These are phyloP conservation scores for Avena atlantica DNA, from an alignment of 176 grass and related monocot genomes.

Conservation along the genomic window DNA sequence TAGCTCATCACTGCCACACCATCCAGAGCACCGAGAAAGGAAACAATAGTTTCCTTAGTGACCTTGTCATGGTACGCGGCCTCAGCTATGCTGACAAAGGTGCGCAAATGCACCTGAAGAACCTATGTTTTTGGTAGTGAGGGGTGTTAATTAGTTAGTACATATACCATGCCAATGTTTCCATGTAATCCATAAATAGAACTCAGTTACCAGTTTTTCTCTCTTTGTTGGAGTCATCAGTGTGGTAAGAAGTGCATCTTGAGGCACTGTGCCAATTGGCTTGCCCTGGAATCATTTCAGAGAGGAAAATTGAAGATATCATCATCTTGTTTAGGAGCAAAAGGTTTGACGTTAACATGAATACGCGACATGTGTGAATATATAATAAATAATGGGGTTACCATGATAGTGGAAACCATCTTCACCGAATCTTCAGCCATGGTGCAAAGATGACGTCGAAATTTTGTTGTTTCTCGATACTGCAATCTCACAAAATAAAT, in stretches of 20 bases:
- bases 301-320: not conserved
- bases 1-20: constrained; percentile 1
- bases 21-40: not conserved
- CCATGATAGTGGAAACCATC: constrained; percentile 15
- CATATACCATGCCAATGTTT: not conserved
- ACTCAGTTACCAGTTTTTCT: not conserved
- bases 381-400: not conserved
- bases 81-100: constrained; percentile 5
- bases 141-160: not conserved
- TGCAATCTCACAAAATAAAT: not conserved
- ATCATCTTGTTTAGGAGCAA: not conserved
- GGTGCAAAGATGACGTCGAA: not conserved
- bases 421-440: not conserved
- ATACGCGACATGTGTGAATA: not conserved
- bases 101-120: not conserved
- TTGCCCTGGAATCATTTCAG: constrained; percentile 7
- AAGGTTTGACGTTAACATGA: not conserved
- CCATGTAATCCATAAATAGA: not conserved
- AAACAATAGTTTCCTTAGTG: constrained; percentile 9
- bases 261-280: not conserved
- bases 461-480: not conserved
- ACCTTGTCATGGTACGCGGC: not conserved
- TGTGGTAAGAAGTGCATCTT: constrained; percentile 5
- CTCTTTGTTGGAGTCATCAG: constrained; percentile 11
- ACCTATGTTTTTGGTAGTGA: not conserved